Evolutionary conservation across 306 rosid species (phyloP), one percentile per base, ranked within the genome.

Genomic region (Acacia acuminata): DNA sequence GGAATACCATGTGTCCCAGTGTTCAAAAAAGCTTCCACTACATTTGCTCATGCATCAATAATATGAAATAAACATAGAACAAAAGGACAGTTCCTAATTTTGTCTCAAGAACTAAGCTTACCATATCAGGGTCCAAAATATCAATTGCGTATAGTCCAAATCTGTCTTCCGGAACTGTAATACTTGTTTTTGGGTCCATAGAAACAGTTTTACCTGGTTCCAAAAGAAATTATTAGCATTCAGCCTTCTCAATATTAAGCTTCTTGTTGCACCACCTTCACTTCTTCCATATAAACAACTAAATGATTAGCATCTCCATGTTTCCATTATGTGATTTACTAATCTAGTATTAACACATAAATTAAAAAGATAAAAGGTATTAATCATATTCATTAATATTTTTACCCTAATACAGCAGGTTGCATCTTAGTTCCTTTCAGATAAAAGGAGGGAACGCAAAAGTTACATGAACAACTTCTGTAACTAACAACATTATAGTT

Each of bases 111-210:
- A 66, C 50, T n/a, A 20, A 24, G 76, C 90, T 22, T 90, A 96
- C 99, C 99, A 96, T 58, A 84, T 96, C 97, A 76, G 98, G 99
- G 82, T 96, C 99, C 92, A 96, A 84, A 73, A 84, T 36, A 85
- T 96, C 99, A 65, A 96, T 91, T 43, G 98, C 94, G 82, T 85
- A 43, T 51, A 96, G 97, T 69, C 99, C 98, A 77, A 56, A 76
- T 86, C 99, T 92, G 73, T 92, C 99, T 84, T 96, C 97, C 19
- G 99, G 99, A 47, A 96, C 94, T 67, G 27, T 27, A 79, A 96
- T 80, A 56, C 75, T 92, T 76, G 98, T 73, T 70, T 92, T 91
- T 38, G 81, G 48, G 89, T 96, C 97, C 81, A 94, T 25, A 30
- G 94, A 84, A 79, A 82, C 90, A 11, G 97, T 89, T 81, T 87